Base-by-base conservation (phyloP, 2,329 filamentous ascomycete genomes). In the Moelleriella libera region DNA sequence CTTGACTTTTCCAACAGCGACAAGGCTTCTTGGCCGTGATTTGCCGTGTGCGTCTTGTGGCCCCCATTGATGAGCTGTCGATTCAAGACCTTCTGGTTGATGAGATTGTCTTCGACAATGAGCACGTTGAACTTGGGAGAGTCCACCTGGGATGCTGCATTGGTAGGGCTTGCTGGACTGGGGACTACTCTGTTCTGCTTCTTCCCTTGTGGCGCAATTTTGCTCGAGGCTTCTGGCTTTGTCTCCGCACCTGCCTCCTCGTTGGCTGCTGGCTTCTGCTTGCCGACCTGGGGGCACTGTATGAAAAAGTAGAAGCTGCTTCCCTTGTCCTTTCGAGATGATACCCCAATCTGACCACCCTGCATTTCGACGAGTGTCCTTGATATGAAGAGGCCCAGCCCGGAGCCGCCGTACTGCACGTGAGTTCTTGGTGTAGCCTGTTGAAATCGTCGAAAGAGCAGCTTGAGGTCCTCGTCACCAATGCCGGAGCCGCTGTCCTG, bases 311-410 rank as follows among this genome's bases (percentile, higher is more conserved):
- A 47, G n/a, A 49, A 49, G 14, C 39, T 49, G 42, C 48, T 49
- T n/a, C 48, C 48, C 39, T 49, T 32, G 8, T 49, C 44, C 21
- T 47, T 45, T 30, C 44, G 45, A 21, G 48, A 49, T 4, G 74
- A 71, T 3, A 88, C 82, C 7, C 83, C 83, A 49, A 88, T 86
- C 58, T 86, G 82, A 2, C 84, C 84, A 9, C 84, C 84, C 63
- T 88, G 84, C 44, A 88, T 65, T 58, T 88, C 83, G 1, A 82
- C 84, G 45, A 88, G 66, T 54, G 85, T 83, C 32, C 83, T 73
- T 4, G 80, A 85, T 57, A 88, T 88, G 64, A 87, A 88, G 1
- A 88, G 66, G 0, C 82, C 82, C 1, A 86, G 65, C 0, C 82
- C 82, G 0, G 77, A 82, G 7, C 82, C 82, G 21, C 81, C 82